Evolutionary conservation across 1,284 basidiomycete species (phyloP).

Genomic region (Marasmius tenuissimus): DNA sequence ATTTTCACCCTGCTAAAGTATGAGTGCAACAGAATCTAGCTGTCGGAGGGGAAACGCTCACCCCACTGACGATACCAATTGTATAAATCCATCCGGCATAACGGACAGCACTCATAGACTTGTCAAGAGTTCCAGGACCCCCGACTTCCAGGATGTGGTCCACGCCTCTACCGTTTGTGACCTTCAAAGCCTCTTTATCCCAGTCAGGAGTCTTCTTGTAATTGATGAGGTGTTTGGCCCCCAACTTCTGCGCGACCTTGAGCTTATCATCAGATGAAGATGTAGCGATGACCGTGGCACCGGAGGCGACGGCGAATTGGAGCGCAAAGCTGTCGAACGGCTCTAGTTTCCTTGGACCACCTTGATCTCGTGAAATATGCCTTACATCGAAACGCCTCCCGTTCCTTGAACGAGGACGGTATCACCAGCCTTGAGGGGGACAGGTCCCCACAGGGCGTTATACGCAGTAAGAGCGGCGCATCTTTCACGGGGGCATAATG

Average conservation of each 20-base stretch:
- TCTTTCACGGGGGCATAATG: conserved; percentile 8
- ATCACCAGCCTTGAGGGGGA: conserved; percentile 37
- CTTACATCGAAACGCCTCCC: conserved; percentile 46
- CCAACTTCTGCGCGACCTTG: conserved; percentile 34
- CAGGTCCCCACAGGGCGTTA: conserved; percentile 39
- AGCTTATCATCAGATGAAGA: conserved; percentile 52
- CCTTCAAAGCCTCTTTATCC: conserved; percentile 40
- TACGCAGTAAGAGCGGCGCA: conserved; percentile 50
- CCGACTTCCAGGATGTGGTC: conserved; percentile 32
- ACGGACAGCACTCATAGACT: conserved; percentile 33
- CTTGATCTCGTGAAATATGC: background rate
- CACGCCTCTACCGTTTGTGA: conserved; percentile 22
- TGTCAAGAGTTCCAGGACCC: conserved; percentile 31
- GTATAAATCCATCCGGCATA: conserved; percentile 23
- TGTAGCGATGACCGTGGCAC: conserved; percentile 48
- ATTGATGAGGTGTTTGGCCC: conserved; percentile 44
- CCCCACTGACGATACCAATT: conserved; percentile 21
- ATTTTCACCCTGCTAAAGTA: background rate
- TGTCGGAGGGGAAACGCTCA: background rate
- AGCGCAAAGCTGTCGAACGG: conserved; percentile 29
- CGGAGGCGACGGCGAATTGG: conserved; percentile 46
- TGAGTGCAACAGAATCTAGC: background rate
- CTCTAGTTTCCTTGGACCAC: background rate
- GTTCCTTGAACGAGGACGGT: conserved; percentile 45
- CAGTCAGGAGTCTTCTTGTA: conserved; percentile 45